Evolutionary conservation across 2,329 filamentous ascomycete species (phyloP).

Genomic region (Xylariaceae sp.): DNA sequence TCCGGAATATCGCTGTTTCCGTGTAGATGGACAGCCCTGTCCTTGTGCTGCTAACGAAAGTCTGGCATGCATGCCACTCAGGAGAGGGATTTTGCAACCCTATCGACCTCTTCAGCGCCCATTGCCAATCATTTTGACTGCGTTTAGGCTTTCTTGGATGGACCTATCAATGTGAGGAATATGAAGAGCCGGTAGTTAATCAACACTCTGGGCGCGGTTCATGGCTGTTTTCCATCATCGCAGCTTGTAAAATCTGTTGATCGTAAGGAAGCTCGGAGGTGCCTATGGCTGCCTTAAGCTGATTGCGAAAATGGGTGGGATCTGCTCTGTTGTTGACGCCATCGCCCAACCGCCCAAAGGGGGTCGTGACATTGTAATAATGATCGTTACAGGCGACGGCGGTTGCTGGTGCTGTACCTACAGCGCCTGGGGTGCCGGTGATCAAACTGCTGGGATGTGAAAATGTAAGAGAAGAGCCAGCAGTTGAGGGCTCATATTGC

Average conservation of each 20-base stretch:
- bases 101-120: background rate
- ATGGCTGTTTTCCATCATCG: slow-evolving; percentile 24
- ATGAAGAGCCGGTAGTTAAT: background rate
- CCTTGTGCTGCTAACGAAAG: background rate
- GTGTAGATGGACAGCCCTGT: background rate
- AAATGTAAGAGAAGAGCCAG: slow-evolving; percentile 37
- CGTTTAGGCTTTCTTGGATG: background rate
- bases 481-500: slow-evolving; percentile 16
- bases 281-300: slow-evolving; percentile 23
- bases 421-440: slow-evolving; percentile 40
- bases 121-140: background rate
- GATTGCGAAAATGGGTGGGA: slow-evolving; percentile 30
- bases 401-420: slow-evolving; percentile 17
- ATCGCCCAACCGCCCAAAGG: slow-evolving; percentile 26
- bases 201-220: slow-evolving; percentile 27
- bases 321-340: slow-evolving; percentile 26
- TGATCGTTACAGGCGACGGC: slow-evolving; percentile 28
- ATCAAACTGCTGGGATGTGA: slow-evolving; percentile 50
- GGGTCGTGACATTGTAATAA: slow-evolving; percentile 28
- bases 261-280: slow-evolving; percentile 26
- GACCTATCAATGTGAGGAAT: background rate
- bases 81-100: background rate
- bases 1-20: background rate
- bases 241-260: slow-evolving; percentile 25
- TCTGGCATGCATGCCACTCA: background rate